Base-by-base conservation (phyloP, 305 asterid genomes). In the Rubia occidens region DNA sequence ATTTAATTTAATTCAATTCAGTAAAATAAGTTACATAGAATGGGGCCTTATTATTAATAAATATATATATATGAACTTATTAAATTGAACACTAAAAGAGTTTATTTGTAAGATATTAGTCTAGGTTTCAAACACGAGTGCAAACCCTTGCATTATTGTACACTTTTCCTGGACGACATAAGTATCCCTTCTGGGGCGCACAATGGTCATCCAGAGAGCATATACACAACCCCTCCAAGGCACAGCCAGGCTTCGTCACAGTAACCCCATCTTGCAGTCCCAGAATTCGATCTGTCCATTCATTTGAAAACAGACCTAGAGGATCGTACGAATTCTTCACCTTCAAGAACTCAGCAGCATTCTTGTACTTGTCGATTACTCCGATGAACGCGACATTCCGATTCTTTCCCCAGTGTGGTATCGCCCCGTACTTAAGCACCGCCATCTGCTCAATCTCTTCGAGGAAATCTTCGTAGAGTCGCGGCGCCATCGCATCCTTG, bases 401-500 rank as follows among this genome's bases (percentile, higher is more conserved):
- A 37, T 62, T 62, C 9, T 62, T 62, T 0, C 66, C 66, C 66
- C 66, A 62, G 14, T 62, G 66, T 1, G 66, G 66, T 1, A 62
- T 3, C 2, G 21, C 66, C 3, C 17, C 47, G 35, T 62, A 62
- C 13, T 62, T 62, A 24, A 62, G 35, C 9, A 62, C 8, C 6
- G 47, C 66, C 66, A 62, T 62, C 35, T 62, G 66, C 66, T 62
- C 66, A 0, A 62, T 37, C 47, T 62, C 66, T 37, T 62, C 66
- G 14, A 62, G 45, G 35, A 62, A 14, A 37, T 62, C 66, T 62
- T 37, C 66, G 18, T 62, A 62, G 4, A 62, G 66, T 17, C 66
- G 35, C 10, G 66, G 66, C 18, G 40, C 24, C 66, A 62, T 62
- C 2, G 66, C 47, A 15, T 62, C 66, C 6, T 62, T 15, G 47